Evolutionary conservation across 306 rosid species (phyloP).

Genomic region (Gillenia trifoliata): DNA sequence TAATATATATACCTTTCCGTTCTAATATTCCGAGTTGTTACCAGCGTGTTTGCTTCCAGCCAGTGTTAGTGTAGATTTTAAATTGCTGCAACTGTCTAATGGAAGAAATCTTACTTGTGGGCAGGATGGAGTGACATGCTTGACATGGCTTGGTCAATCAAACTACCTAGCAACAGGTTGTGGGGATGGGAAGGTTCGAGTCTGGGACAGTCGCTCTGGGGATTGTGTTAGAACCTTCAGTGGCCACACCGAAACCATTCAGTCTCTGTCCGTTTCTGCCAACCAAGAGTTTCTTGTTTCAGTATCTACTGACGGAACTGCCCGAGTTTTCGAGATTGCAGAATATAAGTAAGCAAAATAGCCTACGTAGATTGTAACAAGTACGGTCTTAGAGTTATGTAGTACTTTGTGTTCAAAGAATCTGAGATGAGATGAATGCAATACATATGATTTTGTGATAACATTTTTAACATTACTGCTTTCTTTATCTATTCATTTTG

Average conservation of each 20-base stretch:
- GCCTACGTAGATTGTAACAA: background rate
- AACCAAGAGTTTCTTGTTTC: conserved; percentile 62
- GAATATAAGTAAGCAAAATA: conserved; percentile 29
- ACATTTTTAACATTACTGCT: background rate
- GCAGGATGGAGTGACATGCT: conserved; percentile 79
- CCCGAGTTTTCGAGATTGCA: conserved; percentile 72
- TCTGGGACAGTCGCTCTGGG: conserved; percentile 83
- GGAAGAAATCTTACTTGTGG: conserved; percentile 13
- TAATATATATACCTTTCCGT: background rate
- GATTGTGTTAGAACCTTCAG: conserved; percentile 61
- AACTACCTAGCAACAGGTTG: conserved; percentile 66
- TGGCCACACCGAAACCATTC: conserved; percentile 64
- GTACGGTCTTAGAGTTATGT: background rate
- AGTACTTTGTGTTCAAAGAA: background rate
- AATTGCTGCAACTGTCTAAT: conserved; percentile 7
- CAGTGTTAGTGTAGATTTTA: background rate
- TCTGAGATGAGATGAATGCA: background rate
- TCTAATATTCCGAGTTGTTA: background rate
- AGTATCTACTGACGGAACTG: conserved; percentile 65
- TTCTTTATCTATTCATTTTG: background rate
- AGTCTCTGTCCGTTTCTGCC: conserved; percentile 61
- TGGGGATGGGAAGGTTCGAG: conserved; percentile 61
- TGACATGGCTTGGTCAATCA: conserved; percentile 69
- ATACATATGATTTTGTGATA: background rate
- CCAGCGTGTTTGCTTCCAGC: conserved; percentile 1